A percentile compares a stretch with the other conserved stretches of the same genome.
These are phyloP conservation scores for Aspergillus affinis DNA, from an alignment of 495 filamentous ascomycete genomes.

Conservation along the genomic window DNA sequence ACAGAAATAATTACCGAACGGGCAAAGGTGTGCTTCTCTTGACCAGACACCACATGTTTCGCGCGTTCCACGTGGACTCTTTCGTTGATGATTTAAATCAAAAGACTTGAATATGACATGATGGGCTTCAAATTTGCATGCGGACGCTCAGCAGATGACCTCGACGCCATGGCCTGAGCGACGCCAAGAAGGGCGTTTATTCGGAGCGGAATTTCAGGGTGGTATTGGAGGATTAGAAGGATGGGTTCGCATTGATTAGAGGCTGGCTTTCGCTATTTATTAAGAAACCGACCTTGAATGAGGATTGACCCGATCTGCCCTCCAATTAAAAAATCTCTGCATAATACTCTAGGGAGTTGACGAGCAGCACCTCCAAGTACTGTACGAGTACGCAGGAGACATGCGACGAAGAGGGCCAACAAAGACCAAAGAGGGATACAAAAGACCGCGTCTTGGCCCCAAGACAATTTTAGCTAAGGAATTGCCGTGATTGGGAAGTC, in stretches of 20 bases:
- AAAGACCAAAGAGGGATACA: not conserved
- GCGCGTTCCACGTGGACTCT: not conserved
- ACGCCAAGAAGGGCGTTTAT: not conserved
- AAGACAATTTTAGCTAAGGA: not conserved
- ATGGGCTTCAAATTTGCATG: not conserved
- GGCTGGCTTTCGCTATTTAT: not conserved
- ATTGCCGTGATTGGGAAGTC: not conserved
- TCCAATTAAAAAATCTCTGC: not conserved
- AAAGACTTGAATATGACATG: not conserved
- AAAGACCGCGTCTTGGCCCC: not conserved
- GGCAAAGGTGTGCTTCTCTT: not conserved
- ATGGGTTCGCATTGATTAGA: not conserved
- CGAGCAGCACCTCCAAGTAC: not conserved
- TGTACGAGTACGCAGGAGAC: not conserved
- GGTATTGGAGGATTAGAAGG: not conserved
- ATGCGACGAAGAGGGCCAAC: not conserved
- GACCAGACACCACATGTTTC: not conserved
- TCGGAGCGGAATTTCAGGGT: not conserved
- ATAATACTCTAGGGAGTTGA: not conserved
- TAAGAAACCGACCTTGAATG: not conserved
- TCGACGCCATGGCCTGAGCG: not conserved
- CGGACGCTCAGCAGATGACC: not conserved
- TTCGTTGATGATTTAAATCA: not conserved
- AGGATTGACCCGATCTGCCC: not conserved
- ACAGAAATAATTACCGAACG: not conserved